These are phyloP conservation scores for Aphanomyces euteiches DNA, from an alignment of 352 stramenopile species.

Conservation along the genomic window DNA sequence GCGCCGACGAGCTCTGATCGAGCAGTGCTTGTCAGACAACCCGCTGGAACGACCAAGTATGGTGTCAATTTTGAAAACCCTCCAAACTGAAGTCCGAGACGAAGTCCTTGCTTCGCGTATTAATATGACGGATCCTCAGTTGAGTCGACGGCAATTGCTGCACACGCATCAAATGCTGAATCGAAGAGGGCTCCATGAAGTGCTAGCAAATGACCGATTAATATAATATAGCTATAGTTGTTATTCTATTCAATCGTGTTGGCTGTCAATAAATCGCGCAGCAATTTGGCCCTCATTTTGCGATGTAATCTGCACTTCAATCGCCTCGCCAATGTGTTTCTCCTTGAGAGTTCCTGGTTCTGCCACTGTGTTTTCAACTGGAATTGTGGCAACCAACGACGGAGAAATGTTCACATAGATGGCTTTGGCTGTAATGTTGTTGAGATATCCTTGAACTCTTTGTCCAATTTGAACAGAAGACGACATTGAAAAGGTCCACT, in stretches of 20 bases:
- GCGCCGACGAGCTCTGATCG: slow-evolving; percentile 60
- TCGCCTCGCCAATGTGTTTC: slow-evolving; percentile 1
- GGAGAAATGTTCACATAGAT: slow-evolving; percentile 18
- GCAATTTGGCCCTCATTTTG: not conserved
- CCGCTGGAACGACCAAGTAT: slow-evolving; percentile 62
- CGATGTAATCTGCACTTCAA: not conserved
- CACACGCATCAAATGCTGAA: slow-evolving; percentile 76
- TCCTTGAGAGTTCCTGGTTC: not conserved
- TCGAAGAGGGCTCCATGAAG: slow-evolving; percentile 54
- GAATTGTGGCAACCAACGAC: not conserved
- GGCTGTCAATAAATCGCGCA: not conserved
- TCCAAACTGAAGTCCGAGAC: slow-evolving; percentile 74
- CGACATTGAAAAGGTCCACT: not conserved
- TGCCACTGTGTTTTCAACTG: not conserved
- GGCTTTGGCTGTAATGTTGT: slow-evolving; percentile 14
- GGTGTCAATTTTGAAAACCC: slow-evolving; percentile 64
- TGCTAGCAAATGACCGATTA: slow-evolving; percentile 32
- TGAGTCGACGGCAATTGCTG: slow-evolving; percentile 65
- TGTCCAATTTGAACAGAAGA: not conserved
- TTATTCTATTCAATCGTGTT: slow-evolving; percentile 6
- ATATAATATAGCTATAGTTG: not conserved
- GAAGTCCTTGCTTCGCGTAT: slow-evolving; percentile 63
- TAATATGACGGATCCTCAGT: slow-evolving; percentile 52
- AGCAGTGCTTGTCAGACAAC: slow-evolving; percentile 56
- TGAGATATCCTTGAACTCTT: not conserved